Percentiles rank a stretch among this genome's conserved stretches.
phyloP scores from a whole-genome alignment of 2,329 filamentous ascomycete genomes.

The Nothophaeocryptopus gaeumannii region DNA sequence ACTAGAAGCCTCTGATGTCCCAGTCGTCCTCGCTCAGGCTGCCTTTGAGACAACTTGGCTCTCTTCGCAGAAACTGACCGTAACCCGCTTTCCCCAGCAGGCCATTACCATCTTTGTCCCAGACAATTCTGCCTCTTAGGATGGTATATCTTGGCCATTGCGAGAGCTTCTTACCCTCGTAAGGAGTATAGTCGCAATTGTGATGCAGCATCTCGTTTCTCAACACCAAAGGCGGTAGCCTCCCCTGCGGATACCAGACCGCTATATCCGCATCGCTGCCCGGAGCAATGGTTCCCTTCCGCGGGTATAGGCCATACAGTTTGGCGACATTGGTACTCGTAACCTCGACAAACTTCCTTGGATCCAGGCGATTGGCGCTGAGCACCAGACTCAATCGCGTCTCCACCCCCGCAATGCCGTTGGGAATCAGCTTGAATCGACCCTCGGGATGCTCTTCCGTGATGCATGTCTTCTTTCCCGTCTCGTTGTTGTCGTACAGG shows the following conservation, averaged over 20 bases:
- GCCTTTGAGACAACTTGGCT: conserved; percentile 36
- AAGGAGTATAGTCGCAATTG: conserved; percentile 59
- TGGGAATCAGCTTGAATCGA: conserved; percentile 57
- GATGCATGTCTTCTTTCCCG: conserved; percentile 51
- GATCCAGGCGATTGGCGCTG: conserved; percentile 40
- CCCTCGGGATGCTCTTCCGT: conserved; percentile 44
- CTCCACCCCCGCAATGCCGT: conserved; percentile 58
- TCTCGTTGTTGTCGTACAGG: conserved; percentile 48
- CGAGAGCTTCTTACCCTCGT: conserved; percentile 51
- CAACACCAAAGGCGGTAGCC: conserved; percentile 43
- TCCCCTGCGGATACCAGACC: conserved; percentile 55
- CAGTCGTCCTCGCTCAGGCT: conserved; percentile 20
- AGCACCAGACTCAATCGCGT: conserved; percentile 53
- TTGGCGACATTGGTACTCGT: conserved; percentile 57
- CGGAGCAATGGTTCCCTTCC: conserved; percentile 53
- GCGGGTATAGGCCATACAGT: conserved; percentile 55
- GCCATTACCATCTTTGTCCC: conserved; percentile 53
- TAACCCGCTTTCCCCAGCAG: conserved; percentile 44
- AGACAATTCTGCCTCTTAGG: conserved; percentile 55
- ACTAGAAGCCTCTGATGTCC: conserved; percentile 11
- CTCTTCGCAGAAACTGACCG: conserved; percentile 51
- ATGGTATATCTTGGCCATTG: conserved; percentile 61
- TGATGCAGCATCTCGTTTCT: conserved; percentile 58
- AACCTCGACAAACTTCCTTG: conserved; percentile 55
- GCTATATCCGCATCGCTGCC: conserved; percentile 56